Percentiles rank a stretch among this genome's conserved stretches.
These are phyloP conservation scores for Calendula officinalis DNA, from an alignment of 129 eudicot species.

Conservation along the genomic window DNA sequence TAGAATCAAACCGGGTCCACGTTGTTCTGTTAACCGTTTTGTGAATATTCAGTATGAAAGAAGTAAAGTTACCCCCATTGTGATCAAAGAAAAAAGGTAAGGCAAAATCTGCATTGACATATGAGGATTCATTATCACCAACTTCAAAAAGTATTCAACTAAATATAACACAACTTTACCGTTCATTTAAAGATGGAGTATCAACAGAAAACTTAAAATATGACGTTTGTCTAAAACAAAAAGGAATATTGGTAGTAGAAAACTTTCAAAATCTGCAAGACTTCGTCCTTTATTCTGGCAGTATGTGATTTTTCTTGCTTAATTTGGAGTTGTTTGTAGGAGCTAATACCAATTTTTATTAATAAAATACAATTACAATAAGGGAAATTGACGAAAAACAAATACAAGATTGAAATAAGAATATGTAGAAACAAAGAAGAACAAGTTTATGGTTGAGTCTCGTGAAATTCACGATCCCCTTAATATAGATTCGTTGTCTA, in stretches of 20 bases:
- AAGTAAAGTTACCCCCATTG: constrained; percentile 63
- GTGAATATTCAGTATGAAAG: constrained; percentile 76
- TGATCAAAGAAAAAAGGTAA: constrained; percentile 47
- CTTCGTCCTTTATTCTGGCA: constrained; percentile 62
- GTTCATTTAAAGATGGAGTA: constrained; percentile 49
- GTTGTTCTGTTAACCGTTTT: constrained; percentile 73
- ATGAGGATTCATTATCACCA: constrained; percentile 40
- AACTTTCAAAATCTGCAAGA: constrained; percentile 68
- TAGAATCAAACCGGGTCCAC: constrained; percentile 59
- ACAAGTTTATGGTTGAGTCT: too few relatives aligned
- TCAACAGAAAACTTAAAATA: constrained; percentile 26
- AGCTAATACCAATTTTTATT: too few relatives aligned
- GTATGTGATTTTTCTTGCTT: neutral
- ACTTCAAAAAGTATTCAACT: constrained; percentile 55
- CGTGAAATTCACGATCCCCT: too few relatives aligned
- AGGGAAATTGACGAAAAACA: too few relatives aligned
- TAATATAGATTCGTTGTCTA: too few relatives aligned
- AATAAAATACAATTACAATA: too few relatives aligned
- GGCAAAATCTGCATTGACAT: constrained; percentile 26
- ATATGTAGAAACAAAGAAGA: too few relatives aligned
- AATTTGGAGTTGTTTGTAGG: neutral
- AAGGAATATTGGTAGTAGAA: constrained; percentile 38
- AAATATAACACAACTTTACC: constrained; percentile 72
- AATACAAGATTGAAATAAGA: too few relatives aligned
- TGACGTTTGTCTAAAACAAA: constrained; percentile 30